These are phyloP conservation scores for Cystofilobasidium ferigula DNA, from an alignment of 768 basidiomycete genomes.

Conservation along the genomic window DNA sequence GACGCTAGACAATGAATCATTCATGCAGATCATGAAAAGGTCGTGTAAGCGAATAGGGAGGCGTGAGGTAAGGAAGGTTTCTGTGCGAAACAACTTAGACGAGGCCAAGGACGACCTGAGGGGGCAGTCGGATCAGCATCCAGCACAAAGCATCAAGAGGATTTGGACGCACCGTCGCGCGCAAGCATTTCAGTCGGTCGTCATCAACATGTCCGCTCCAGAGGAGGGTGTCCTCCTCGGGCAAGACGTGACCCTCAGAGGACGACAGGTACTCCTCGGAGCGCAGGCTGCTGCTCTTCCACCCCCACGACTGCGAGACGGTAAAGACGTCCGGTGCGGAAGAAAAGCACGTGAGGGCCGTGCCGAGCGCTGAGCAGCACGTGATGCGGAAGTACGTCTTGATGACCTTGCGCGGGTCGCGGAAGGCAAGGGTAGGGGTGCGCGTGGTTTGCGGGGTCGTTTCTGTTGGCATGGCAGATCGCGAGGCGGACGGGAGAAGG, in stretches of 20 bases:
- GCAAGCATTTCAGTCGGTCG: conserved; percentile 50
- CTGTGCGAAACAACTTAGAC: background rate
- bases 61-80: background rate
- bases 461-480: conserved; percentile 5
- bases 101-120: conserved; percentile 18
- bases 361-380: conserved; percentile 69
- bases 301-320: conserved; percentile 83
- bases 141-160: background rate
- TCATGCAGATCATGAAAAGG: background rate
- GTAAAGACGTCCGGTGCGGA: conserved; percentile 77
- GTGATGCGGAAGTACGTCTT: conserved; percentile 74
- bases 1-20: background rate
- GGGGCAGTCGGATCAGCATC: background rate
- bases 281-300: conserved; percentile 61
- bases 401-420: conserved; percentile 45
- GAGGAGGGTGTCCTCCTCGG: conserved; percentile 28
- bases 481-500: conserved; percentile 12
- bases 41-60: background rate
- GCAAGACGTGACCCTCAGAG: background rate
- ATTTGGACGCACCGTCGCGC: conserved; percentile 51
- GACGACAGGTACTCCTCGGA: conserved; percentile 31
- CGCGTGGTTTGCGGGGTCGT: background rate
- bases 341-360: conserved; percentile 68
- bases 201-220: conserved; percentile 42
- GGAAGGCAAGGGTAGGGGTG: background rate